Conservation (phyloP, 345 rosid species). For the Toxicodendron radicans region DNA sequence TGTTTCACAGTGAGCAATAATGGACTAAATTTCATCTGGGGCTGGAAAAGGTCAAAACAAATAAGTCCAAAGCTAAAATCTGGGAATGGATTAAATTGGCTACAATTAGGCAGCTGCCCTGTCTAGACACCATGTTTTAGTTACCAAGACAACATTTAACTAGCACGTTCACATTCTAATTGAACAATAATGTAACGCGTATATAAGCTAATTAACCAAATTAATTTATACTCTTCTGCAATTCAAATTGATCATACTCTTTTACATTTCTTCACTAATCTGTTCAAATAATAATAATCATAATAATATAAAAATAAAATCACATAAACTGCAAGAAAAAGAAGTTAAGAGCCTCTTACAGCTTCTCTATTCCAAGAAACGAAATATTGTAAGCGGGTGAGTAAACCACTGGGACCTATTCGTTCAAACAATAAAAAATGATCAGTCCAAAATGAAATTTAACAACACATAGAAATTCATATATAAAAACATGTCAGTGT, state of each 20-base stretch:
- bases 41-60: too few species aligned
- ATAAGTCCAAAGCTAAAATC: too few species aligned
- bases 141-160: neutral
- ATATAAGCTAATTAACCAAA: neutral
- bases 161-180: neutral
- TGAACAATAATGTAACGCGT: neutral
- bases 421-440: neutral
- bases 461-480: neutral
- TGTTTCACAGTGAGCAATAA: neutral
- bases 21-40: neutral
- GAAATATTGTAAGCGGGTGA: constrained; percentile 69
- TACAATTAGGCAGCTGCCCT: too few species aligned
- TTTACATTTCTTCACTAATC: neutral
- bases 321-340: neutral
- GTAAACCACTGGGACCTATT: constrained; percentile 76
- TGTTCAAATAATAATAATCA: neutral
- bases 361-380: constrained; percentile 85
- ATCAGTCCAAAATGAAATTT: constrained; percentile 8
- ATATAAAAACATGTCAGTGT: neutral
- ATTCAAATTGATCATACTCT: neutral
- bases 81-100: too few species aligned
- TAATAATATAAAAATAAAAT: neutral
- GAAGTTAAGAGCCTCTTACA: constrained; percentile 41
- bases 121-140: too few species aligned
- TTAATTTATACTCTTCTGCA: neutral